Conservation (phyloP, 73 alveolate genomes). For the Tetrahymena borealis region DNA sequence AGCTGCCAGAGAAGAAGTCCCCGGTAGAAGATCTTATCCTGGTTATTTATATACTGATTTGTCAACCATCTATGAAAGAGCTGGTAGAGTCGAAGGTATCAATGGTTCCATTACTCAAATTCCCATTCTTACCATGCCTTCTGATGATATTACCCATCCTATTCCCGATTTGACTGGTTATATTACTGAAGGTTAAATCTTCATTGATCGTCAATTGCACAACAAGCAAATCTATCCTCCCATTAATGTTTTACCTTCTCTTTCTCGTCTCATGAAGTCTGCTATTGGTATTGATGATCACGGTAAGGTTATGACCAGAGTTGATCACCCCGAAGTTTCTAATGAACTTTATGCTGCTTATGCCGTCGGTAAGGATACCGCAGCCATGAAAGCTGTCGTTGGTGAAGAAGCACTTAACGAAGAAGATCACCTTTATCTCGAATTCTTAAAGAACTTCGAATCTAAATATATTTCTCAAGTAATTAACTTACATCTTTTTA, state of each 20-base stretch:
- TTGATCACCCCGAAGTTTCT: slow-evolving; percentile 99
- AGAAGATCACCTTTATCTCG: slow-evolving; percentile 84
- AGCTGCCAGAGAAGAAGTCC: slow-evolving; percentile 99
- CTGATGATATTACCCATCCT: slow-evolving; percentile 99
- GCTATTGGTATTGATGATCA: slow-evolving; percentile 84
- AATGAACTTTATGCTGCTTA: slow-evolving; percentile 96
- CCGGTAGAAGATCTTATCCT: slow-evolving; percentile 99
- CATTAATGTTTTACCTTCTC: slow-evolving; percentile 98
- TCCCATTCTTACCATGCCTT: slow-evolving; percentile 99
- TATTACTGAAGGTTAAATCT: slow-evolving; percentile 97
- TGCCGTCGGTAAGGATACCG: slow-evolving; percentile 99
- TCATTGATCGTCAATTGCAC: slow-evolving; percentile 96
- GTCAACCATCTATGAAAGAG: slow-evolving; percentile 99
- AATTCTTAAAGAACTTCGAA: slow-evolving; percentile 94
- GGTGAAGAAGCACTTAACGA: slow-evolving; percentile 99
- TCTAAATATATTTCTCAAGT: slow-evolving; percentile 78
- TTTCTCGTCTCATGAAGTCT: slow-evolving; percentile 98
- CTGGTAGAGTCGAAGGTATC: slow-evolving; percentile 98
- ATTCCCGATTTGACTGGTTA: slow-evolving; percentile 99
- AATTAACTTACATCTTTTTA: background rate
- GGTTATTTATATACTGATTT: slow-evolving; percentile 99
- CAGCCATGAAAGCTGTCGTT: slow-evolving; percentile 99
- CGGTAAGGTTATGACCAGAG: slow-evolving; percentile 96
- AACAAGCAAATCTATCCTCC: slow-evolving; percentile 99
- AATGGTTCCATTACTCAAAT: slow-evolving; percentile 88